phyloP scores from a whole-genome alignment of 164 flowering plant species.

The Annona squamosa region DNA sequence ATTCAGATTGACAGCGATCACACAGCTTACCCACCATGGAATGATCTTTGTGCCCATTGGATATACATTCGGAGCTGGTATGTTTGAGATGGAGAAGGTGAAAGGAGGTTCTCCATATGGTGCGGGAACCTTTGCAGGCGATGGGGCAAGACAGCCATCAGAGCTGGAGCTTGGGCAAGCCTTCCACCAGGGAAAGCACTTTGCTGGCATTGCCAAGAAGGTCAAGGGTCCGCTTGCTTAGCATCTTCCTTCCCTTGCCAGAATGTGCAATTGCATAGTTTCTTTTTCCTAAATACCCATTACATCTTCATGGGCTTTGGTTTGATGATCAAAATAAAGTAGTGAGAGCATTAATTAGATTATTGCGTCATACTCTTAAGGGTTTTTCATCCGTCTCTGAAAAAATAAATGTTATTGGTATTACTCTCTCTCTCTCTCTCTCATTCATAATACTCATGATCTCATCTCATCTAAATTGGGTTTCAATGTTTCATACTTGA shows the following conservation, averaged over 20 bases:
- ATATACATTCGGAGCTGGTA: constrained; percentile 93
- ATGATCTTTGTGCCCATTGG: constrained; percentile 90
- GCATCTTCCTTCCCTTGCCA: background rate
- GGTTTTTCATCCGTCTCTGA: no score
- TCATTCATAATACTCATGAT: no score
- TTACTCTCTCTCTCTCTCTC: no score
- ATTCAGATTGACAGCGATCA: constrained; percentile 78
- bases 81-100: constrained; percentile 85
- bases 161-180: constrained; percentile 72
- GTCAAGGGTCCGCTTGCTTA: constrained; percentile 54
- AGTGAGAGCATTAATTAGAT: background rate
- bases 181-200: constrained; percentile 74
- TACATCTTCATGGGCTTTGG: constrained; percentile 5
- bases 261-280: constrained; percentile 11
- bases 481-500: no score
- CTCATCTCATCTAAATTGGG: no score
- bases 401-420: no score
- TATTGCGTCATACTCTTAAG: background rate
- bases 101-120: constrained; percentile 95
- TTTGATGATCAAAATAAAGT: constrained; percentile 3
- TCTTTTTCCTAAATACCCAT: constrained; percentile 3
- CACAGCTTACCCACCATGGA: constrained; percentile 92
- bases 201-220: constrained; percentile 68
- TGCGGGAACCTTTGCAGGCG: constrained; percentile 84
- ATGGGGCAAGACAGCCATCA: constrained; percentile 76